Evolutionary conservation across 2,329 filamentous ascomycete genomes (phyloP), one percentile per base, ranked within the genome.

Genomic region (Sphaceloma murrayae): DNA sequence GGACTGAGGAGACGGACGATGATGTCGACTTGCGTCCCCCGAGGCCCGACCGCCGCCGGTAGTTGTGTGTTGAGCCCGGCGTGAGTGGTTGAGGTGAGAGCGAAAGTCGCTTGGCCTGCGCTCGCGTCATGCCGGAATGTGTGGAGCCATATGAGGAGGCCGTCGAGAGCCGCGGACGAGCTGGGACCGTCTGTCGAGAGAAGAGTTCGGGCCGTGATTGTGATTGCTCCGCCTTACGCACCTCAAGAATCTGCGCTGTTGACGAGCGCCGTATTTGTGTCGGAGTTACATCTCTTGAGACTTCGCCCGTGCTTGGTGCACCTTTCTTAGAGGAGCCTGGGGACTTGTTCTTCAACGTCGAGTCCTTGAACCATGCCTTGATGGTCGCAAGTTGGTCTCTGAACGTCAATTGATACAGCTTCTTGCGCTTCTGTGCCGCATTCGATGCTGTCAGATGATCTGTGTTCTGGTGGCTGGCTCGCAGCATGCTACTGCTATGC

Each of bases 21-120:
- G 87, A 95, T 0, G 91, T 98, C 1, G 89, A 96, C 61, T 96
- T 96, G 49, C 91, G 78, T 27, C 91, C 89, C 19, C 88, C 78
- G 33, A 96, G 73, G 21, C 89, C 88, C 32, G 74, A 94, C 2
- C 85, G 78, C 26, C 87, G 82, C 8, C 91, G 79, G 55, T 93
- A 82, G 24, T 45, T 31, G 1, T n/a, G n/a, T n/a, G 84, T 85
- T 4, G 85, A 87, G 29, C 87, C 82, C 3, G 91, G 89, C 1
- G 91, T 96, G 30, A 95, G 63, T 0, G 91, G 89, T 2, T 80
- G 82, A 0, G 91, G 91, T 0, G 86, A 94, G 7, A 93, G 66
- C 0, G 87, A 94, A 49, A 86, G 82, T 11, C 86, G 76, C 56
- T 78, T 76, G n/a, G 5, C 60, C 54, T 32, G 67, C 61, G 48